A percentile compares a stretch with the other conserved stretches of the same genome.
Evolutionary conservation across 345 rosid genomes (phyloP).

Genomic region (Cochlearia excelsa): DNA sequence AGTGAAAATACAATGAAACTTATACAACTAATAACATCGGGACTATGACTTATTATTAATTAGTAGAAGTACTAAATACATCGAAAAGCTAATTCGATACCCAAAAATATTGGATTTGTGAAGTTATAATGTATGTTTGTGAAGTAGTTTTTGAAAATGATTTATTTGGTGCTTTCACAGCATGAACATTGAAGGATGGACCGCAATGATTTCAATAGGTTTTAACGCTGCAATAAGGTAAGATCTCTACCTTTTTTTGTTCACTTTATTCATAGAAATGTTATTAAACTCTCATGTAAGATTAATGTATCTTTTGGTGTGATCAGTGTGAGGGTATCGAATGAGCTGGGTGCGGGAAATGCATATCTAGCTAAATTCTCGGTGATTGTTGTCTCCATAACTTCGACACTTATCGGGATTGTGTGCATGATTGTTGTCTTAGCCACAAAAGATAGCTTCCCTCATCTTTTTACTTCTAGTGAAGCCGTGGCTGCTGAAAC

Average conservation of each 20-base stretch:
- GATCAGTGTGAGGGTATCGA: slow-evolving; percentile 82
- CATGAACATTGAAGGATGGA: slow-evolving; percentile 91
- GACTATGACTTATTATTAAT: no score
- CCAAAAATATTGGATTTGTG: no score
- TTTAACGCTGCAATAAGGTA: slow-evolving; percentile 94
- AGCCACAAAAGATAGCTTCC: slow-evolving; percentile 62
- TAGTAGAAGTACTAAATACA: no score
- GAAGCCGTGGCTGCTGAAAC: slow-evolving; percentile 76
- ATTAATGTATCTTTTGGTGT: background rate
- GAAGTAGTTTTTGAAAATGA: background rate
- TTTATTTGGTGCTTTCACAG: slow-evolving; percentile 39
- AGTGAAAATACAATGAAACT: no score
- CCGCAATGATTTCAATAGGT: slow-evolving; percentile 84
- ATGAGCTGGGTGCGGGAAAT: slow-evolving; percentile 84
- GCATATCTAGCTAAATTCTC: slow-evolving; percentile 59
- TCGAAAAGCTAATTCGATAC: no score
- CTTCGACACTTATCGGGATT: slow-evolving; percentile 61
- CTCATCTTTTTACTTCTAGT: slow-evolving; percentile 73
- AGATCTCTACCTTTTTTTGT: slow-evolving; percentile 5
- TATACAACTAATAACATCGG: no score
- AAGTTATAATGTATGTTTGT: background rate
- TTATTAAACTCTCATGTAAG: background rate
- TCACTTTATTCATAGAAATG: background rate
- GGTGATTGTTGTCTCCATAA: slow-evolving; percentile 68
- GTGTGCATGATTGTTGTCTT: slow-evolving; percentile 56